Conservation (phyloP, 331 rosid species). For the Dryas integrifolia region DNA sequence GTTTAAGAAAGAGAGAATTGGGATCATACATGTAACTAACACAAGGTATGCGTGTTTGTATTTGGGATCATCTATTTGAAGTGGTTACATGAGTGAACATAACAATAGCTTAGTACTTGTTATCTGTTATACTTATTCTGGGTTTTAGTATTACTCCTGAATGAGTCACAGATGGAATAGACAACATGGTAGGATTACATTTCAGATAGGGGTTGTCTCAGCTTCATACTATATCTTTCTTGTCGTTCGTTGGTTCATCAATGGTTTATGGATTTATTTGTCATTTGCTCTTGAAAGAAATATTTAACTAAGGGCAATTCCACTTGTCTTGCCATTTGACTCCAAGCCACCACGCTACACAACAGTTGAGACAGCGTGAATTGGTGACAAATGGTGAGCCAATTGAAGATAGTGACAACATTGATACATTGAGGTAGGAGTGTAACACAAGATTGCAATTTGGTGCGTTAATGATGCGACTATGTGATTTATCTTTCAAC, state of each 20-base stretch:
- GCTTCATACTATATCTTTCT: not conserved
- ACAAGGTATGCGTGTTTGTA: slow-evolving; percentile 8
- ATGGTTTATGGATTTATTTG: not conserved
- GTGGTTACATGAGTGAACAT: slow-evolving; percentile 1
- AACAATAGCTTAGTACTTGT: not conserved
- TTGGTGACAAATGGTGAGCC: not conserved
- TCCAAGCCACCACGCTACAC: not conserved
- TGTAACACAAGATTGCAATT: not conserved
- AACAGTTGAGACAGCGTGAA: not conserved
- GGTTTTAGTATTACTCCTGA: not conserved
- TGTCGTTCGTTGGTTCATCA: not conserved
- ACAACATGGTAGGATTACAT: not conserved
- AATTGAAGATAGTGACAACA: not conserved
- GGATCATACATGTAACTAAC: not conserved
- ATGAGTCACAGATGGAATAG: not conserved
- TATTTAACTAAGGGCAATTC: not conserved
- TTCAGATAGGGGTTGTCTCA: slow-evolving; percentile 1
- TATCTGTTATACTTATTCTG: not conserved
- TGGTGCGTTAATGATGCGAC: not conserved
- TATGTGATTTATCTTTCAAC: too few species aligned
- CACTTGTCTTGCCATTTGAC: not conserved
- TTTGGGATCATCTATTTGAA: slow-evolving; percentile 4
- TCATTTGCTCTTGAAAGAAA: not conserved
- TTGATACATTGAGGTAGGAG: not conserved
- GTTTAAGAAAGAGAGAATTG: not conserved